These are phyloP conservation scores for Aureobasidium sp. DNA, from an alignment of 2,329 filamentous ascomycete species.

Conservation along the genomic window DNA sequence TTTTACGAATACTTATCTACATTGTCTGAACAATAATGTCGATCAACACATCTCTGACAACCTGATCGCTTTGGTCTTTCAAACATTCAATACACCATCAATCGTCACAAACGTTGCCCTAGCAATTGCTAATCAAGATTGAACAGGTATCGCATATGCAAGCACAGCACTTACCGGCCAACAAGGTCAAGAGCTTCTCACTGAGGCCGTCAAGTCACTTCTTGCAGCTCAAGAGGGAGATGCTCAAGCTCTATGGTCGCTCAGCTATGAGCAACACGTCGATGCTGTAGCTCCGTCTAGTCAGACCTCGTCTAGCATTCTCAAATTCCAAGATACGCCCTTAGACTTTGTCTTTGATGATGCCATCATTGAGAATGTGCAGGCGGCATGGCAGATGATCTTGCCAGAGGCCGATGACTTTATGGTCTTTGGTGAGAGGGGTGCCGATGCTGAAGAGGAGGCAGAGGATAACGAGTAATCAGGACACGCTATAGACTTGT, in stretches of 20 bases:
- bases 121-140: constrained; percentile 29
- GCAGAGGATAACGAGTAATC: constrained; percentile 26
- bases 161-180: constrained; percentile 35
- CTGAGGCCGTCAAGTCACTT: constrained; percentile 36
- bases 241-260: constrained; percentile 43
- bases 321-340: constrained; percentile 53
- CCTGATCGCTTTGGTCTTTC: constrained; percentile 53
- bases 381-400: constrained; percentile 60
- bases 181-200: constrained; percentile 29
- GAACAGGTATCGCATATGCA: constrained; percentile 51
- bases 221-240: constrained; percentile 25
- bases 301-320: constrained; percentile 28
- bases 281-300: constrained; percentile 21
- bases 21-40: constrained; percentile 97
- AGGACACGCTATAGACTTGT: not conserved
- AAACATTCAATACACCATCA: constrained; percentile 15
- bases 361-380: constrained; percentile 55
- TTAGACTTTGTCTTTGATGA: constrained; percentile 71
- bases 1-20: constrained; percentile 97
- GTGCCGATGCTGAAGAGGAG: constrained; percentile 52
- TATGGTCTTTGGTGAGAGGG: constrained; percentile 70
- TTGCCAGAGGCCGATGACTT: constrained; percentile 51
- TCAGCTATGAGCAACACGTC: constrained; percentile 43
- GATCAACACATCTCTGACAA: constrained; percentile 64
- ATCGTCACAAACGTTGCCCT: constrained; percentile 18